These are phyloP conservation scores for Globisporangium echinulatum DNA, from an alignment of 352 stramenopile genomes.

Conservation along the genomic window DNA sequence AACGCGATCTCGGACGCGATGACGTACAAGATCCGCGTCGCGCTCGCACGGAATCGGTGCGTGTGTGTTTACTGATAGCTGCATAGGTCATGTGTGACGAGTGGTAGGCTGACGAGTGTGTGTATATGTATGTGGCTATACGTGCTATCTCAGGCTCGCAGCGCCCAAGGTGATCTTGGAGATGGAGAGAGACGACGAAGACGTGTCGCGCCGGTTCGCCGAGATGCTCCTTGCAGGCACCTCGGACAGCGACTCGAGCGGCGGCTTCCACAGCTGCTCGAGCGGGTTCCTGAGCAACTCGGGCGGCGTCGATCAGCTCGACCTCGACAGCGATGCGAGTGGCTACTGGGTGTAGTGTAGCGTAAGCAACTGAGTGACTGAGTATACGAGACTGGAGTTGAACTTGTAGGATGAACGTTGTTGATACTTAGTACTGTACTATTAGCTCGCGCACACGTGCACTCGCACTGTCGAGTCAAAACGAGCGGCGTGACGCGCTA, in stretches of 20 bases:
- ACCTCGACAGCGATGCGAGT: slow-evolving; percentile 18
- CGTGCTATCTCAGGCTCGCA: slow-evolving; percentile 8
- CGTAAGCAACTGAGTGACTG: not conserved
- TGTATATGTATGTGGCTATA: not conserved
- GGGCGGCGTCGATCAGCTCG: slow-evolving; percentile 30
- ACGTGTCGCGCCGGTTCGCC: slow-evolving; percentile 26
- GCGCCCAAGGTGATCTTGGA: slow-evolving; percentile 23
- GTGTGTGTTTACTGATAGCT: slow-evolving; percentile 1
- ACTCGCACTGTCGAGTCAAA: not conserved
- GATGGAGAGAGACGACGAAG: slow-evolving; percentile 41
- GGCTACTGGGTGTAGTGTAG: slow-evolving; percentile 14
- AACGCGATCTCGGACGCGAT: slow-evolving; percentile 44
- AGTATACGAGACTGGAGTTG: not conserved
- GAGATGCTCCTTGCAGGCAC: slow-evolving; percentile 13
- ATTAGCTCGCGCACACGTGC: not conserved
- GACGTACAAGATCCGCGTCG: slow-evolving; percentile 36
- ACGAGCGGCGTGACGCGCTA: not conserved
- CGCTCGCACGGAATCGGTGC: slow-evolving; percentile 50
- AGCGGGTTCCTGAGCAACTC: slow-evolving; percentile 31
- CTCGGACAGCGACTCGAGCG: slow-evolving; percentile 35
- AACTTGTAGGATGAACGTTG: not conserved
- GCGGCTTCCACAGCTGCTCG: slow-evolving; percentile 60
- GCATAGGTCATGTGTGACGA: not conserved
- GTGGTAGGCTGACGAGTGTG: too few relatives aligned
- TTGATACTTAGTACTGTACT: too few relatives aligned